These are phyloP conservation scores for Sporothrix protearum DNA, from an alignment of 2,329 filamentous ascomycete genomes.

Conservation along the genomic window DNA sequence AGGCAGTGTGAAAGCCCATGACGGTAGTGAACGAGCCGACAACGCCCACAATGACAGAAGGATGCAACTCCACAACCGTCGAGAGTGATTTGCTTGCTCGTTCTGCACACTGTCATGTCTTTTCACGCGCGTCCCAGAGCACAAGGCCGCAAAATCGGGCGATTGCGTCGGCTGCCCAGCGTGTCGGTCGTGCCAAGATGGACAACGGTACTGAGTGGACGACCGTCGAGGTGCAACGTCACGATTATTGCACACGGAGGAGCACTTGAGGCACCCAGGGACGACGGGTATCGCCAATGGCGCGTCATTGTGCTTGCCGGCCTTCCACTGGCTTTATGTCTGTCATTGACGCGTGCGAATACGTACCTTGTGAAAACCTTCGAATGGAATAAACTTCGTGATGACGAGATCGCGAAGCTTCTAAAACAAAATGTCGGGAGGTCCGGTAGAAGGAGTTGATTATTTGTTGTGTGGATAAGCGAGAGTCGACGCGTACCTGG, in stretches of 20 bases:
- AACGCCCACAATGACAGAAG: not conserved
- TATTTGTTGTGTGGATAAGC: slow-evolving; percentile 20
- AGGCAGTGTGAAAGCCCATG: not conserved
- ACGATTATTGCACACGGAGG: not conserved
- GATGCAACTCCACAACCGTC: not conserved
- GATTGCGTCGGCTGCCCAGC: slow-evolving; percentile 15
- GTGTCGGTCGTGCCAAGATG: slow-evolving; percentile 10
- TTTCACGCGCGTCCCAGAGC: not conserved
- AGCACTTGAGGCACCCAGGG: not conserved
- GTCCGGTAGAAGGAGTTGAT: not conserved
- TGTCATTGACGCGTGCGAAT: not conserved
- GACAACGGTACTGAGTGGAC: not conserved
- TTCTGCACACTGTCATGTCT: not conserved
- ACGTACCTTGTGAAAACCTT: slow-evolving; percentile 16
- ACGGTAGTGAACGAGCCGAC: not conserved
- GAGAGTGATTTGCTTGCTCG: not conserved
- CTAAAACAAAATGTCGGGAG: slow-evolving; percentile 16
- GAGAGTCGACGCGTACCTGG: slow-evolving; percentile 26
- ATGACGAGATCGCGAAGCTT: slow-evolving; percentile 8
- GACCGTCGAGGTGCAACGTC: slow-evolving; percentile 10
- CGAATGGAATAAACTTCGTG: not conserved
- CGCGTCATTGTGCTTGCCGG: not conserved
- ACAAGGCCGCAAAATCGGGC: not conserved
- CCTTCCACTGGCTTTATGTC: not conserved
- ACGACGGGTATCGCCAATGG: not conserved